Evolutionary conservation across 352 stramenopile genomes (phyloP).

Genomic region (Pythium dissimile): DNA sequence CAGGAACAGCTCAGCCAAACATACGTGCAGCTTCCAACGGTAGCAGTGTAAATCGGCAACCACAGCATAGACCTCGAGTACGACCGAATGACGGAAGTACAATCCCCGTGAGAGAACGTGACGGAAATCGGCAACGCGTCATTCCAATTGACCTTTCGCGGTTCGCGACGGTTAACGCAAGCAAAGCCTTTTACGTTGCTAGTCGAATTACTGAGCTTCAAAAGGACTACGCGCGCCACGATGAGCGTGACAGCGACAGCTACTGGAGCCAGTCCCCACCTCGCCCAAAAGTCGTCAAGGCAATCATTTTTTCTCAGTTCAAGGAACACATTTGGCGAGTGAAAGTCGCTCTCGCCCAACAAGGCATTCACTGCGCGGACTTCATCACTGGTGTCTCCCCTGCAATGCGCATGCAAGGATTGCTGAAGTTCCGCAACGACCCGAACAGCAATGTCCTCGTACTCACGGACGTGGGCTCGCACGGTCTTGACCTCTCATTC

Average conservation of each 20-base stretch:
- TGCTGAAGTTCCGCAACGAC: constrained; percentile 56
- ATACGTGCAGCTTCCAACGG: neutral
- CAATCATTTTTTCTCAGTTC: constrained; percentile 84
- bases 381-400: constrained; percentile 56
- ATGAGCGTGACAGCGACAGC: neutral
- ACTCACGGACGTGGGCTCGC: constrained; percentile 91
- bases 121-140: constrained; percentile 19
- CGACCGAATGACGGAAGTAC: constrained; percentile 12
- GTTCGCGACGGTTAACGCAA: constrained; percentile 49
- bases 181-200: constrained; percentile 73
- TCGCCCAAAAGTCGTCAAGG: constrained; percentile 44
- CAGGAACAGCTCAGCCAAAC: neutral
- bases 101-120: constrained; percentile 15
- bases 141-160: constrained; percentile 26
- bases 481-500: constrained; percentile 97
- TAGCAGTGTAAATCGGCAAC: neutral
- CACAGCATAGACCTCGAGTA: neutral
- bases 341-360: constrained; percentile 68
- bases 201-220: constrained; percentile 61
- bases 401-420: constrained; percentile 43
- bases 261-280: neutral
- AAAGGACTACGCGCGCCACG: constrained; percentile 29
- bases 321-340: constrained; percentile 76
- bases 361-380: constrained; percentile 52
- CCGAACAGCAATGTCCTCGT: constrained; percentile 89